Evolutionary conservation across 2,329 filamentous ascomycete genomes (phyloP).

Genomic region (Fusarium guadeloupense): DNA sequence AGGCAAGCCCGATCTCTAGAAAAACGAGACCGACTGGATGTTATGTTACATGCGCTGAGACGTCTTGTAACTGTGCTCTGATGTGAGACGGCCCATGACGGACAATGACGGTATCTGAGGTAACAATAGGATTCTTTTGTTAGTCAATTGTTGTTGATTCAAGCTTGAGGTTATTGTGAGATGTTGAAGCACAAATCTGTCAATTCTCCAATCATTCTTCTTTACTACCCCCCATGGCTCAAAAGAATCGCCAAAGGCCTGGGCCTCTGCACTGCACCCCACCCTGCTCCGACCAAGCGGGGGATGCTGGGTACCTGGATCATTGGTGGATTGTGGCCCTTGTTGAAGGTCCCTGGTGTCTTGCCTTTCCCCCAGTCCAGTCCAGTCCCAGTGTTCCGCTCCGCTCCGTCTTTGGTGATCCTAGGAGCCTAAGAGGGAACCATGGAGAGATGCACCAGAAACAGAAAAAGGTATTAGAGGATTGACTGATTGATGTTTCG

Average conservation of each 20-base stretch:
- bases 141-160: not conserved
- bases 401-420: slow-evolving; percentile 1
- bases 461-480: no score
- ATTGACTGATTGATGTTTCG: not conserved
- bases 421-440: not conserved
- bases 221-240: slow-evolving; percentile 1
- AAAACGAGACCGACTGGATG: not conserved
- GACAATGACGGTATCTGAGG: slow-evolving; percentile 6
- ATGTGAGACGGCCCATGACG: slow-evolving; percentile 2
- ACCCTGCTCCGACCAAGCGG: slow-evolving; percentile 27
- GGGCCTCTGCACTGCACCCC: slow-evolving; percentile 27
- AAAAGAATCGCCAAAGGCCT: slow-evolving; percentile 32
- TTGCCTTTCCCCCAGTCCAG: slow-evolving; percentile 5
- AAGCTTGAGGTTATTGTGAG: slow-evolving; percentile 3
- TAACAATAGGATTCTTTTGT: not conserved
- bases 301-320: slow-evolving; percentile 34
- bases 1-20: slow-evolving; percentile 11
- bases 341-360: slow-evolving; percentile 33
- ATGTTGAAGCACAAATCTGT: not conserved
- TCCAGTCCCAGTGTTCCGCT: no score
- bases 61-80: slow-evolving; percentile 4
- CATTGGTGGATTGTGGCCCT: slow-evolving; percentile 35
- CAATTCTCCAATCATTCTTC: slow-evolving; percentile 11
- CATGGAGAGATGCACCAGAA: no score
- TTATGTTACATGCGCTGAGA: not conserved